Evolutionary conservation across 139 green algal species (phyloP).

Genomic region (Monoraphidium neglectum): DNA sequence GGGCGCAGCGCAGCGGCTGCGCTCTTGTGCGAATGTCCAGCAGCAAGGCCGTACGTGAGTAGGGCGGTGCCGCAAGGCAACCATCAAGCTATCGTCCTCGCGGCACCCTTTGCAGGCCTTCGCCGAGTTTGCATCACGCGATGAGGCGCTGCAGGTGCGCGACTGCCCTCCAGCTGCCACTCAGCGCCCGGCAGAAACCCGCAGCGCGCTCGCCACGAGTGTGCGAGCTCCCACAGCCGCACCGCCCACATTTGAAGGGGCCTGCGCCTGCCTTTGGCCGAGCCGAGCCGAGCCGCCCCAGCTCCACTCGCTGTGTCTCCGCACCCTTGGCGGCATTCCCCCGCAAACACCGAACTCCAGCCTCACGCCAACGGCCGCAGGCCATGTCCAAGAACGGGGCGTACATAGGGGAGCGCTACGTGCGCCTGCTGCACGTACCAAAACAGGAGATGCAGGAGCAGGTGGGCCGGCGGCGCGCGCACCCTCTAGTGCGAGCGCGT

Average conservation of each 20-base stretch:
- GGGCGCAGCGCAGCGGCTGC: background rate
- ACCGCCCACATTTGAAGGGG: background rate
- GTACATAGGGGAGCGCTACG: constrained; percentile 72
- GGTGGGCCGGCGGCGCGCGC: constrained; percentile 5
- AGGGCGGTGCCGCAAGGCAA: background rate
- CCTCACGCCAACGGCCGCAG: constrained; percentile 28
- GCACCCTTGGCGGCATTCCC: background rate
- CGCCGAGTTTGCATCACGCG: constrained; percentile 40
- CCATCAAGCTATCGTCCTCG: background rate
- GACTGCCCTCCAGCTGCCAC: background rate
- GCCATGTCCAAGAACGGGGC: constrained; percentile 68
- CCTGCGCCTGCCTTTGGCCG: background rate
- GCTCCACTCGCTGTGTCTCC: background rate
- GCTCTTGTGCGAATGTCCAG: background rate
- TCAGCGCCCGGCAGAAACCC: background rate
- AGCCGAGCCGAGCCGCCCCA: background rate
- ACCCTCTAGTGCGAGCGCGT: background rate
- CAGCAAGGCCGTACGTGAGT: background rate
- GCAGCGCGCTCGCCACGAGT: background rate
- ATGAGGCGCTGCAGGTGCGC: constrained; percentile 42
- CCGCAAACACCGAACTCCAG: background rate
- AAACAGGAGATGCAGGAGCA: constrained; percentile 73
- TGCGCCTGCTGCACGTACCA: constrained; percentile 67
- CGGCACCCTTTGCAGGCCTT: constrained; percentile 34
- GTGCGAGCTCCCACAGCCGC: background rate